Base-by-base conservation (phyloP, 2,329 filamentous ascomycete genomes). In the Coniochaeta pulveracea region DNA sequence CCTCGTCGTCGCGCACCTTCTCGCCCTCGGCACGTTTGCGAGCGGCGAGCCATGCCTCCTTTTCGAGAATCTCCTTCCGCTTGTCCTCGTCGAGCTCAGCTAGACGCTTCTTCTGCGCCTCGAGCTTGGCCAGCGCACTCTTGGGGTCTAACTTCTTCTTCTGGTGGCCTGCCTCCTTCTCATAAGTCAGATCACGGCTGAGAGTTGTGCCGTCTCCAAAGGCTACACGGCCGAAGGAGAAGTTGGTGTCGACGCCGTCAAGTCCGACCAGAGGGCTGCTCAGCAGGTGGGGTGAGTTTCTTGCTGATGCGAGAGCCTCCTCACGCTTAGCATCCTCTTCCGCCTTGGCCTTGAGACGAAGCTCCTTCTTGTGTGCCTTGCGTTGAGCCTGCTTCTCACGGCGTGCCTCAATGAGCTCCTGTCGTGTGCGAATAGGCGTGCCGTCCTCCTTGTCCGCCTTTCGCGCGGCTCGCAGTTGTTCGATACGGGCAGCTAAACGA, bases 1-100 rank as follows among this genome's bases (percentile, higher is more conserved):
- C 76, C 41, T 85, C 85, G 54, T 94, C 85, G 50, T 96, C 86
- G 39, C 76, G 77, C 21, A 95, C 80, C 52, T 85, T 83, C 51
- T 94, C 88, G 31, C 91, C 91, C 54, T 93, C 84, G 2, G 81
- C 85, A 16, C 82, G 77, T 57, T 85, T 85, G 57, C 89, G 81
- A 3, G 91, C 91, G 30, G 83, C 89, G 38, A 95, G 66, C 91
- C 91, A 98, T 37, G 79, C 66, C 48, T 98, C 89, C 64, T 96
- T 96, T 57, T 95, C 85, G 39, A 86, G 77, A 27, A 96, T 80
- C 38, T 93, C 84, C 40, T 78, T 78, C 36, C 82, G 80, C 61
- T 94, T 93, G 43, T 76, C 72, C 1, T 80, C 74, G 46, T 89
- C 82, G 49, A 94, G 72, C 18, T 64, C 71, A 27, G 77, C 71